Evolutionary conservation across 2,329 filamentous ascomycete species (phyloP).

Genomic region (Colletotrichum scovillei): DNA sequence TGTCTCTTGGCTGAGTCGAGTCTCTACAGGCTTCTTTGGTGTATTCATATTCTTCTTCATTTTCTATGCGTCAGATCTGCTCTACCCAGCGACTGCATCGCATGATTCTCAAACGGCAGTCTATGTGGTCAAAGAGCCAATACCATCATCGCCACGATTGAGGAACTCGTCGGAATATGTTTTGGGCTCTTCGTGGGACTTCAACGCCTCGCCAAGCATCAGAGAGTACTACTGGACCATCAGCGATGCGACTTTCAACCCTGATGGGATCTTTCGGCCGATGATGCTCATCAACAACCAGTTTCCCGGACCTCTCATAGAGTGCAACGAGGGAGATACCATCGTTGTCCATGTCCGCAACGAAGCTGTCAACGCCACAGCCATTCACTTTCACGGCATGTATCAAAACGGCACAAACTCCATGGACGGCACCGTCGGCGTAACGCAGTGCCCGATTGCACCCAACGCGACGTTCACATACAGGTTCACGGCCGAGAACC

Average conservation of each 20-base stretch:
- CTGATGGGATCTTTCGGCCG: slow-evolving; percentile 67
- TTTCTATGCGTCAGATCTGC: background rate
- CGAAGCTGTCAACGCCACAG: slow-evolving; percentile 72
- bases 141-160: slow-evolving; percentile 38
- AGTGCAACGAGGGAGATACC: slow-evolving; percentile 79
- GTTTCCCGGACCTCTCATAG: slow-evolving; percentile 79
- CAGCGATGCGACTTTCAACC: slow-evolving; percentile 66
- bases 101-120: background rate
- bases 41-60: slow-evolving; percentile 8
- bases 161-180: slow-evolving; percentile 62
- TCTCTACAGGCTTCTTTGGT: background rate
- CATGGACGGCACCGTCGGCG: slow-evolving; percentile 78
- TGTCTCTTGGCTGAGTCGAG: background rate
- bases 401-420: slow-evolving; percentile 80
- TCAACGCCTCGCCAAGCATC: slow-evolving; percentile 57
- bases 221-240: slow-evolving; percentile 73
- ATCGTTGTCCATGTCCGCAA: slow-evolving; percentile 78
- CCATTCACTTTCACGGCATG: slow-evolving; percentile 82
- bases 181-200: slow-evolving; percentile 67
- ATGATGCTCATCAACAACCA: slow-evolving; percentile 80
- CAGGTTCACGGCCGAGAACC: slow-evolving; percentile 69
- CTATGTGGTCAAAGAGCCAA: background rate
- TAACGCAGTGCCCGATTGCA: slow-evolving; percentile 75
- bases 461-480: slow-evolving; percentile 74
- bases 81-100: background rate